A percentile compares a stretch with the other conserved stretches of the same genome.
phyloP scores from a whole-genome alignment of 768 basidiomycete genomes.

The Coprinopsis cinerea region DNA sequence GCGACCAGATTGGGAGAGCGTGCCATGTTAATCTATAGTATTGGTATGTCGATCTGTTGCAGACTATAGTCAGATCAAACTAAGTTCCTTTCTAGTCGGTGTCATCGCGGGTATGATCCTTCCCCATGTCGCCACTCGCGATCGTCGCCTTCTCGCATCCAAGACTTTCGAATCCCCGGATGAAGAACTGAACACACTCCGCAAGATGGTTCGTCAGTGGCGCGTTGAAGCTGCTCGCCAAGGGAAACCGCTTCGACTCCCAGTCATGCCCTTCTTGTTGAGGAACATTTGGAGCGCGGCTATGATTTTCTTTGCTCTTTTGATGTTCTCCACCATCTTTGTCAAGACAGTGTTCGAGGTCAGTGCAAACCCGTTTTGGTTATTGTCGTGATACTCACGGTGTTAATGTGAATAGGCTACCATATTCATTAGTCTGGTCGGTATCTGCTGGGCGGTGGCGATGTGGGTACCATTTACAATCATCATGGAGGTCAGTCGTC shows the following conservation, averaged over 20 bases:
- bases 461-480: conserved; percentile 97
- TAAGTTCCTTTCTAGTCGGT: conserved; percentile 51
- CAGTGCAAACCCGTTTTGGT: conserved; percentile 10
- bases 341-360: conserved; percentile 74
- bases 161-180: conserved; percentile 71
- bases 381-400: not conserved
- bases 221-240: conserved; percentile 74
- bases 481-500: conserved; percentile 79
- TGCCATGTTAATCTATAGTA: conserved; percentile 86
- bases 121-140: conserved; percentile 76
- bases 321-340: conserved; percentile 85
- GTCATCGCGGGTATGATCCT: conserved; percentile 76
- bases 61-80: conserved; percentile 3
- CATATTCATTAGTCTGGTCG: conserved; percentile 74
- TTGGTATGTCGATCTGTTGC: conserved; percentile 46
- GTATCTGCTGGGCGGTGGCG: conserved; percentile 96
- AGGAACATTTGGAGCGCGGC: conserved; percentile 94
- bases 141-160: conserved; percentile 70
- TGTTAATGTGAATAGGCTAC: conserved; percentile 50
- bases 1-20: conserved; percentile 84
- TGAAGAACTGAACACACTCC: conserved; percentile 64
- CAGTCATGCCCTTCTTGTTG: conserved; percentile 85
- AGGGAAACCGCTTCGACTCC: conserved; percentile 71
- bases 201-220: conserved; percentile 72
- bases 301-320: conserved; percentile 67